phyloP scores from a whole-genome alignment of 768 basidiomycete genomes.

The Tubosaeta sp. region DNA sequence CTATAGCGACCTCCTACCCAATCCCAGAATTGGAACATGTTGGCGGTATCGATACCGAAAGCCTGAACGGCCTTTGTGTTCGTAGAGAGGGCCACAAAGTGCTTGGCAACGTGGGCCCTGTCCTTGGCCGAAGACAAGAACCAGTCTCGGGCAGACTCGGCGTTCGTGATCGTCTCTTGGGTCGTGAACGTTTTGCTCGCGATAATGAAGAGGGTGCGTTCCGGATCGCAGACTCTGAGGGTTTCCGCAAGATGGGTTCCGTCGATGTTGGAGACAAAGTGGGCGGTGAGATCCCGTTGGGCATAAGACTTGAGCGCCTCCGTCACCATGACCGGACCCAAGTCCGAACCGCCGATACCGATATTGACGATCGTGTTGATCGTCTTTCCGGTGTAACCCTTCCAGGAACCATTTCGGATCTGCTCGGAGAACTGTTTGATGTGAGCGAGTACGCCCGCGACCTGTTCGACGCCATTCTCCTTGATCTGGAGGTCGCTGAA shows the following conservation, averaged over 20 bases:
- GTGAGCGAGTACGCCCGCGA: conserved; percentile 78
- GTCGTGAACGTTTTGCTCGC: conserved; percentile 99
- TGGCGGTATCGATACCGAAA: conserved; percentile 86
- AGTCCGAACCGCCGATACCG: conserved; percentile 96
- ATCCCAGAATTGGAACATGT: conserved; percentile 99
- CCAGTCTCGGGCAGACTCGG: conserved; percentile 90
- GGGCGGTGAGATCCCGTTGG: conserved; percentile 79
- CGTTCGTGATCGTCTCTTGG: conserved; percentile 99
- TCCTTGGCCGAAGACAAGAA: conserved; percentile 84
- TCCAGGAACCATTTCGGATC: conserved; percentile 86
- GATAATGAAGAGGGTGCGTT: conserved; percentile 95
- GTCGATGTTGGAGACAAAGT: conserved; percentile 98
- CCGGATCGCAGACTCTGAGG: conserved; percentile 73
- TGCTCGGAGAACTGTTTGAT: conserved; percentile 87
- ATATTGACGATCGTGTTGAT: conserved; percentile 98
- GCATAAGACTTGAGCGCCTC: conserved; percentile 94
- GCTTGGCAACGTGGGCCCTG: conserved; percentile 91
- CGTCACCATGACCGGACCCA: conserved; percentile 98
- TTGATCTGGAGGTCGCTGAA: conserved; percentile 71
- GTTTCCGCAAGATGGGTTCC: conserved; percentile 96
- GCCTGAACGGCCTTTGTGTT: conserved; percentile 90
- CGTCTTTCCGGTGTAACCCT: conserved; percentile 93
- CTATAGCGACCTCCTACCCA: conserved; percentile 99
- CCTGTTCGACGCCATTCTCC: conserved; percentile 81
- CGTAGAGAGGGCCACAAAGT: conserved; percentile 97